Percentiles rank a stretch among this genome's conserved stretches.
Evolutionary conservation across 345 rosid genomes (phyloP).

Genomic region (Bruguiera sexangula): DNA sequence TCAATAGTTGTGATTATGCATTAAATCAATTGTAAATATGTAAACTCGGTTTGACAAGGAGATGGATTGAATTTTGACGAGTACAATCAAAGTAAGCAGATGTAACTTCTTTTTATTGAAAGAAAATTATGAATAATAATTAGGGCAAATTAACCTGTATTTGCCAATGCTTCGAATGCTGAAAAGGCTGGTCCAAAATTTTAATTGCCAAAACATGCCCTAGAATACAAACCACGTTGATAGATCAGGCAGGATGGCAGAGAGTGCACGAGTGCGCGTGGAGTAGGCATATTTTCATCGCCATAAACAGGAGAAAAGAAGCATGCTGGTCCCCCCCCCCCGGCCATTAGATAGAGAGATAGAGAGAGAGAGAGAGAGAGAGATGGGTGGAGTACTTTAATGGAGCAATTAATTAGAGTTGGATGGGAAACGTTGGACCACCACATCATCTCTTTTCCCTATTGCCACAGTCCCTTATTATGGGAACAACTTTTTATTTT

Average conservation of each 20-base stretch:
- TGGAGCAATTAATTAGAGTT: conserved; percentile 44
- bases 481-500: conserved; percentile 33
- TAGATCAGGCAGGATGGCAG: not conserved
- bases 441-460: conserved; percentile 49
- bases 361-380: conserved; percentile 24
- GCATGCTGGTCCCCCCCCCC: conserved; percentile 38
- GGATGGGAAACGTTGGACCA: conserved; percentile 71
- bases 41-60: too few species aligned
- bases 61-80: too few species aligned
- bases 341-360: conserved; percentile 4
- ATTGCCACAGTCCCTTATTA: conserved; percentile 42
- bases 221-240: not conserved
- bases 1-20: too few species aligned
- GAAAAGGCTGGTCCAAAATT: too few species aligned
- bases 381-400: conserved; percentile 45
- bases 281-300: conserved; percentile 19
- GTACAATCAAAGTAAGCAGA: too few species aligned
- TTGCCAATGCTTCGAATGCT: too few species aligned
- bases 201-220: too few species aligned
- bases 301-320: conserved; percentile 16
- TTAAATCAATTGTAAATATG: too few species aligned
- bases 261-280: conserved; percentile 37
- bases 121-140: too few species aligned
- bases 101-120: too few species aligned
- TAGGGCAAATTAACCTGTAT: too few species aligned